Evolutionary conservation across 306 rosid genomes (phyloP).

Genomic region (Hylodesmum podocarpum): DNA sequence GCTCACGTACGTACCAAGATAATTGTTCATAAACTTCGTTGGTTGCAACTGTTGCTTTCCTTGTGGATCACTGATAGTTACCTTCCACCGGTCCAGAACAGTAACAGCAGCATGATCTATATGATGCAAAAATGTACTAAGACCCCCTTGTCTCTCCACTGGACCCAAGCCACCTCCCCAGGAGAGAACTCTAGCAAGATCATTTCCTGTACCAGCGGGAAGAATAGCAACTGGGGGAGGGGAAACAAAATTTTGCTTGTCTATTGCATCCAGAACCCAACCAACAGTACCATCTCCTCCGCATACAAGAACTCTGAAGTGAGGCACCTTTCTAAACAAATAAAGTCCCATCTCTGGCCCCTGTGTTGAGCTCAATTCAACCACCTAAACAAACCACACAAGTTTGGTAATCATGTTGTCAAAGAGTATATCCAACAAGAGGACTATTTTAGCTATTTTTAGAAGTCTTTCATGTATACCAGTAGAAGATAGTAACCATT

Average conservation of each 20-base stretch:
- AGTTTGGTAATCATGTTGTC: conserved; percentile 11
- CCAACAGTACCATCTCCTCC: conserved; percentile 99
- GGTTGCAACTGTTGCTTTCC: conserved; percentile 72
- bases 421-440: conserved; percentile 14
- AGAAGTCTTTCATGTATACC: conserved; percentile 16
- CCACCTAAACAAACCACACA: conserved; percentile 56
- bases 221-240: conserved; percentile 99
- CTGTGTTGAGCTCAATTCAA: conserved; percentile 88
- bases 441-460: background rate
- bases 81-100: conserved; percentile 97
- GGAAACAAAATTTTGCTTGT: conserved; percentile 89
- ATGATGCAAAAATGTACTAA: conserved; percentile 82
- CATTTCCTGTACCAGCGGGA: conserved; percentile 99
- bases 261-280: conserved; percentile 92
- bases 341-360: conserved; percentile 90
- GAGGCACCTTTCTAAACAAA: conserved; percentile 92
- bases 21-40: conserved; percentile 87
- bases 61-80: conserved; percentile 60
- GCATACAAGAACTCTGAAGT: conserved; percentile 91
- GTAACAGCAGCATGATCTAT: conserved; percentile 97
- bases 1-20: conserved; percentile 80
- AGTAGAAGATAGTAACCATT: conserved; percentile 15
- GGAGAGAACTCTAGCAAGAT: conserved; percentile 92
- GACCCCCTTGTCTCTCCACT: conserved; percentile 98
- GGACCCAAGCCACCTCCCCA: conserved; percentile 99